Evolutionary conservation across 768 basidiomycete species (phyloP).

Genomic region (Mycena kentingensis): DNA sequence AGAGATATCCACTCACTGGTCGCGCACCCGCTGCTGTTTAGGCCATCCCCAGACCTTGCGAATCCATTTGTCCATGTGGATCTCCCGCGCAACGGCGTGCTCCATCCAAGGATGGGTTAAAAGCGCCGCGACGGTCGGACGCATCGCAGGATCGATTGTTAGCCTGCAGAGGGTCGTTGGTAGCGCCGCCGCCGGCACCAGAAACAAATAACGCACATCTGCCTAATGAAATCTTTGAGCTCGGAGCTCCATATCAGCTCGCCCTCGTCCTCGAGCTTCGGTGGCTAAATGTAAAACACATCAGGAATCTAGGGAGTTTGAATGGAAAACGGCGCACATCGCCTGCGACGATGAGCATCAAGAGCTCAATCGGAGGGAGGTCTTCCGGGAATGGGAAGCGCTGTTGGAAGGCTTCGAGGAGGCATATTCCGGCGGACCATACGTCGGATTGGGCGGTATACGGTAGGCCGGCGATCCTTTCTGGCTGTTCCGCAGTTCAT

Average conservation of each 20-base stretch:
- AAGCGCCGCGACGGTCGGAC: slow-evolving; percentile 84
- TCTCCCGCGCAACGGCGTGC: slow-evolving; percentile 73
- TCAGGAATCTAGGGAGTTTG: slow-evolving; percentile 22
- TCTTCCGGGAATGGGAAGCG: slow-evolving; percentile 94
- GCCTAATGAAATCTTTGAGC: slow-evolving; percentile 90
- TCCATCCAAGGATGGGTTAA: slow-evolving; percentile 83
- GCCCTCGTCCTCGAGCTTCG: slow-evolving; percentile 76
- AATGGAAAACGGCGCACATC: slow-evolving; percentile 49
- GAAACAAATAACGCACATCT: slow-evolving; percentile 58
- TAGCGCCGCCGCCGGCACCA: slow-evolving; percentile 1
- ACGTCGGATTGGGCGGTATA: slow-evolving; percentile 97
- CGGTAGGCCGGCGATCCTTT: slow-evolving; percentile 87
- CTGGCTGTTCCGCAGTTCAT: slow-evolving; percentile 57
- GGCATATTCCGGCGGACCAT: slow-evolving; percentile 95
- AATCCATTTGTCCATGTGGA: slow-evolving; percentile 89
- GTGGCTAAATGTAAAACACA: slow-evolving; percentile 67
- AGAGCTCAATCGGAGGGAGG: slow-evolving; percentile 89
- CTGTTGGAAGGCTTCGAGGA: slow-evolving; percentile 91
- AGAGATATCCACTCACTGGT: no score
- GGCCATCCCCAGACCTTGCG: slow-evolving; percentile 83
- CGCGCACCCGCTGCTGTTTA: slow-evolving; percentile 45
- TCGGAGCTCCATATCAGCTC: slow-evolving; percentile 71
- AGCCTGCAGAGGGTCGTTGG: slow-evolving; percentile 47
- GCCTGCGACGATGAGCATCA: slow-evolving; percentile 84
- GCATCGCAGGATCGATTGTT: slow-evolving; percentile 62